Evolutionary conservation across 257 asterid genomes (phyloP).

Genomic region (Nicotiana undulata): DNA sequence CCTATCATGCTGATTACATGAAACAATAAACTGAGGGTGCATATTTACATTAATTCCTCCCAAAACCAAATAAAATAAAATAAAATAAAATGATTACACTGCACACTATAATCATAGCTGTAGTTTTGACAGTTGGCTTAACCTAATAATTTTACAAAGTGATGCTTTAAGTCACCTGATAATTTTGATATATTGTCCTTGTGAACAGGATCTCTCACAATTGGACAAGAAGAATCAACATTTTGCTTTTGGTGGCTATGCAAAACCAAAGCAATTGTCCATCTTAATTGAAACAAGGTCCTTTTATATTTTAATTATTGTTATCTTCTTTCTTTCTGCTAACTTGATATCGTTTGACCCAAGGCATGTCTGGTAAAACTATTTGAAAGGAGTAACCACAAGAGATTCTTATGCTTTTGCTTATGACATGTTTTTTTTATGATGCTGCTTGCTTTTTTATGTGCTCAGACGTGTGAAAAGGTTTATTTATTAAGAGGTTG

Average conservation of each 20-base stretch:
- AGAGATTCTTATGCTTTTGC: background rate
- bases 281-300: slow-evolving; percentile 73
- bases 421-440: background rate
- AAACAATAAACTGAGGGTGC: background rate
- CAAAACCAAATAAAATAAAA: background rate
- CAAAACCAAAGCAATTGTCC: slow-evolving; percentile 32
- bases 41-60: background rate
- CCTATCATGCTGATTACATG: background rate
- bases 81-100: background rate
- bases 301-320: background rate
- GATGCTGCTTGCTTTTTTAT: background rate
- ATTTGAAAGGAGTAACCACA: background rate
- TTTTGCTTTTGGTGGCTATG: slow-evolving; percentile 36
- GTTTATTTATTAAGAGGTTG: background rate
- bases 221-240: slow-evolving; percentile 36
- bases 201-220: slow-evolving; percentile 23
- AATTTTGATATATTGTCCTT: background rate
- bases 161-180: background rate
- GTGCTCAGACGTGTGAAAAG: background rate
- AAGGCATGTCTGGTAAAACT: background rate
- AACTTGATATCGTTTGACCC: background rate
- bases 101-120: background rate
- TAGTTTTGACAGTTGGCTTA: background rate
- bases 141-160: background rate
- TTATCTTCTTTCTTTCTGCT: background rate